phyloP scores from a whole-genome alignment of 306 rosid species.

The Cajanus cajan region DNA sequence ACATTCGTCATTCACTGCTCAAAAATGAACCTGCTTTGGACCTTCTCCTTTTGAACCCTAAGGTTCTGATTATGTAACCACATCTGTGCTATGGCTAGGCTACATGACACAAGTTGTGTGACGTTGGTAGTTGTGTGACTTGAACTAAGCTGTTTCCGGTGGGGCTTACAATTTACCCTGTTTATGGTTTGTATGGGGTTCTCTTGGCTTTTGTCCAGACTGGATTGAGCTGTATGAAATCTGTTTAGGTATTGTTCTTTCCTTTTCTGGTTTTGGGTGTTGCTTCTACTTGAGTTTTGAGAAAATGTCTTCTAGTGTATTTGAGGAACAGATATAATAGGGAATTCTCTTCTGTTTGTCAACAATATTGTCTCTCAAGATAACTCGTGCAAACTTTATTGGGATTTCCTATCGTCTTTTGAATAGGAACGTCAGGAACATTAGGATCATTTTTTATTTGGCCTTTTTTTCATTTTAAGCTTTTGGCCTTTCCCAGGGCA shows the following conservation, averaged over 20 bases:
- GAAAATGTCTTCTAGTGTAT: not conserved
- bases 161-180: no score
- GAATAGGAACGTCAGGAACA: not conserved
- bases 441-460: not conserved
- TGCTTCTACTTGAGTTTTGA: not conserved
- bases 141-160: no score
- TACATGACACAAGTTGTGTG: not conserved
- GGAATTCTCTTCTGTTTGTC: no score
- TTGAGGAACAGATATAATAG: no score
- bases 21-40: not conserved
- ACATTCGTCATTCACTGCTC: not conserved
- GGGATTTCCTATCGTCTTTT: slow-evolving; percentile 3
- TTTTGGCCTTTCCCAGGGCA: not conserved
- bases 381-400: not conserved
- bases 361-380: slow-evolving; percentile 1
- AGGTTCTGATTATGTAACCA: not conserved
- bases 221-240: not conserved
- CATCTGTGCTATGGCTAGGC: not conserved
- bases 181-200: not conserved
- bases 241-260: not conserved
- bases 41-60: not conserved
- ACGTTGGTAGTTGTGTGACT: not conserved
- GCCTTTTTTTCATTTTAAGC: not conserved
- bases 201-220: not conserved
- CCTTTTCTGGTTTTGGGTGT: not conserved